These are phyloP conservation scores for Trametes sp. DNA, from an alignment of 1,284 basidiomycete genomes.

Conservation along the genomic window DNA sequence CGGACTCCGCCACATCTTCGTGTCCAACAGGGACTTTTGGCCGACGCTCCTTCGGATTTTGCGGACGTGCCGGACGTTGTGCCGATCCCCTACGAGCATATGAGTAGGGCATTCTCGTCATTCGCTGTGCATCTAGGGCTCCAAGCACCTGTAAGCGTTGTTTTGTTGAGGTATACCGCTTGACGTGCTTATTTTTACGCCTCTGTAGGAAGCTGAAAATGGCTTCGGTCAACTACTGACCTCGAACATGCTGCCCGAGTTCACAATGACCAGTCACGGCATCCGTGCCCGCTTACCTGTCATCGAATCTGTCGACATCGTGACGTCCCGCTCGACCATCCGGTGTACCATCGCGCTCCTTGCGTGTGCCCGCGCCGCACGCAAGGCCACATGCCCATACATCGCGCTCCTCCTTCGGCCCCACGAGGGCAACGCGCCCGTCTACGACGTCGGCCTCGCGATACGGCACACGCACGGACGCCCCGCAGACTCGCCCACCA, in stretches of 20 bases:
- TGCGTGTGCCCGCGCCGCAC: constrained; percentile 1
- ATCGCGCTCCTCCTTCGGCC: constrained; percentile 6
- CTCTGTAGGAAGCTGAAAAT: background rate
- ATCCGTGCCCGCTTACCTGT: constrained; percentile 8
- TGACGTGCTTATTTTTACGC: background rate
- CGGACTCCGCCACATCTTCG: constrained; percentile 2
- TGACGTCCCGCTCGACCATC: background rate
- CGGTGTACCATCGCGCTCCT: constrained; percentile 8
- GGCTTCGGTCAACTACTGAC: background rate
- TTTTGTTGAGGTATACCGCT: background rate
- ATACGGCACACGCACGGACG: background rate
- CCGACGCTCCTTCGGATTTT: constrained; percentile 9
- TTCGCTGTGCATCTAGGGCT: background rate
- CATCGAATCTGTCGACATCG: constrained; percentile 7
- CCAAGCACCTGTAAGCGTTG: background rate
- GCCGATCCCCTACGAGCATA: constrained; percentile 13
- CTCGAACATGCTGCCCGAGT: constrained; percentile 2
- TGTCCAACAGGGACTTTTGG: constrained; percentile 4
- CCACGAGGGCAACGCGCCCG: constrained; percentile 3
- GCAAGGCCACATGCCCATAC: constrained; percentile 5
- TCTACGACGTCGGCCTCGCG: constrained; percentile 10
- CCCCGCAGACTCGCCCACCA: background rate
- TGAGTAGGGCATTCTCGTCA: constrained; percentile 11
- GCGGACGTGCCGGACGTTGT: constrained; percentile 3
- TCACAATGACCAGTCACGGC: constrained; percentile 7